phyloP scores from a whole-genome alignment of 2,329 filamentous ascomycete genomes.

The Diaporthe caulivora region DNA sequence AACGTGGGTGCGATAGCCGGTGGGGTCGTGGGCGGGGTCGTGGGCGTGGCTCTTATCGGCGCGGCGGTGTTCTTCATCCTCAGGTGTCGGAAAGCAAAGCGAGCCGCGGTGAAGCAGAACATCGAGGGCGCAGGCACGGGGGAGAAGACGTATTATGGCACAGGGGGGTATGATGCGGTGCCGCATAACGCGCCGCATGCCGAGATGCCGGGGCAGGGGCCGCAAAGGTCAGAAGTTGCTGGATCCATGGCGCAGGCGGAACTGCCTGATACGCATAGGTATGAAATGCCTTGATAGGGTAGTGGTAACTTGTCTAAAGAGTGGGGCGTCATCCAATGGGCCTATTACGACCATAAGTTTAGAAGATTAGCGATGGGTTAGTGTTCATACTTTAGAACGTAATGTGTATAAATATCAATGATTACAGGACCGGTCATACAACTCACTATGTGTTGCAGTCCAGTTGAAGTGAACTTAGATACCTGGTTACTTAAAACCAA shows the following conservation, averaged over 20 bases:
- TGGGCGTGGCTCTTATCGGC: not conserved
- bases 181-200: not conserved
- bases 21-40: not conserved
- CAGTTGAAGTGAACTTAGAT: too few relatives aligned
- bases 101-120: not conserved
- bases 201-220: not conserved
- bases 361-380: not conserved
- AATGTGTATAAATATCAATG: conserved; percentile 3
- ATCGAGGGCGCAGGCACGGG: not conserved
- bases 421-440: not conserved
- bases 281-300: conserved; percentile 3
- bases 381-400: not conserved
- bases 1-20: not conserved
- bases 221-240: not conserved
- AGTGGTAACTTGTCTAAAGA: not conserved
- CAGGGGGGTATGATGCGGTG: not conserved
- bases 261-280: not conserved
- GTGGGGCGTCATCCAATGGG: not conserved
- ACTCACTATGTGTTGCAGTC: not conserved
- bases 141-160: not conserved
- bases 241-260: conserved; percentile 6
- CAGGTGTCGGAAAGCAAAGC: not conserved
- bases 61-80: not conserved
- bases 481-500: too few relatives aligned
- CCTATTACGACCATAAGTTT: not conserved